A percentile compares a stretch with the other conserved stretches of the same genome.
These are phyloP conservation scores for Excoecaria agallocha DNA, from an alignment of 345 rosid genomes.

Conservation along the genomic window DNA sequence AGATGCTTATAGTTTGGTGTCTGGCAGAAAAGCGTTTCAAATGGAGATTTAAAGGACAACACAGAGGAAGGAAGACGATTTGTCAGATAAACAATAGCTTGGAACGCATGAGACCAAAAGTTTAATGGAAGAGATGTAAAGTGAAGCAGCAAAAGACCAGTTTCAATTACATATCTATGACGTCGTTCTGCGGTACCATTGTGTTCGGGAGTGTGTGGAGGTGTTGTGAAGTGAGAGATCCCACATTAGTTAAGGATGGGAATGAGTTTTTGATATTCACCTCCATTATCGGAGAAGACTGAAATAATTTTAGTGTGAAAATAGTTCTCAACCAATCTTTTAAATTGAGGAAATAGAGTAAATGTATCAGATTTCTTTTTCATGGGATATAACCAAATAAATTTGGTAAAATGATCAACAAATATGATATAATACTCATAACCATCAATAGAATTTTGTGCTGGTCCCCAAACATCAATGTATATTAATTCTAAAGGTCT, in stretches of 20 bases:
- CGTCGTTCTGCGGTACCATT: background rate
- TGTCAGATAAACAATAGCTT: background rate
- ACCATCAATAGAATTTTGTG: background rate
- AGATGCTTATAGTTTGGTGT: background rate
- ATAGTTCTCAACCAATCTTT: background rate
- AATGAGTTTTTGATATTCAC: too few species aligned
- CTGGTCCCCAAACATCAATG: background rate
- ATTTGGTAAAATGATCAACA: background rate
- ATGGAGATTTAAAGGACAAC: background rate
- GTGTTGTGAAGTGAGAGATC: background rate
- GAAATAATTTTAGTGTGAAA: too few species aligned
- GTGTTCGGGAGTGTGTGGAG: background rate
- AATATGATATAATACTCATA: slow-evolving; percentile 1
- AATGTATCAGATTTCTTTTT: background rate
- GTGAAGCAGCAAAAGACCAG: background rate
- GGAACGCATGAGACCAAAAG: background rate
- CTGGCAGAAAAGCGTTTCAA: background rate
- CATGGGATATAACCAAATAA: background rate
- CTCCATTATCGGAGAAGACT: too few species aligned
- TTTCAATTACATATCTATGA: background rate
- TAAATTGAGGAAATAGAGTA: slow-evolving; percentile 3
- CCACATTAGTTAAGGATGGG: background rate
- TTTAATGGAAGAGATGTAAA: background rate
- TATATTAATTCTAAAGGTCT: background rate
- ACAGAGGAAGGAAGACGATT: background rate